Percentiles rank a stretch among this genome's conserved stretches.
phyloP scores from a whole-genome alignment of 495 filamentous ascomycete genomes.

The Podospora comata region DNA sequence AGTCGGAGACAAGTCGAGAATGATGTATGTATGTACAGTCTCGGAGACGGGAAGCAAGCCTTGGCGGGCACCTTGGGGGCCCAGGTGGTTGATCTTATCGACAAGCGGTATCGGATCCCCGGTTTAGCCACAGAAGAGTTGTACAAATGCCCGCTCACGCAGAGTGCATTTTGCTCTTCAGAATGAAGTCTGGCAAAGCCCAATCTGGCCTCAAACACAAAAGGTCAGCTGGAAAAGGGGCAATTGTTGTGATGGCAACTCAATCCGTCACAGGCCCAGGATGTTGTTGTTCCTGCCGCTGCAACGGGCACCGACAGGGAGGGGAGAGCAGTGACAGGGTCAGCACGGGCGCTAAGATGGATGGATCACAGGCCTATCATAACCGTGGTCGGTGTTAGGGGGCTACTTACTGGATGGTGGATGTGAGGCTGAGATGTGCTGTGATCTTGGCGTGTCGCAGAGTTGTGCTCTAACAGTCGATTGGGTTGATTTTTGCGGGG shows the following conservation, averaged over 20 bases:
- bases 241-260: slow-evolving; percentile 19
- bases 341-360: slow-evolving; percentile 22
- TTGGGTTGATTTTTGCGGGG: neutral
- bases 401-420: neutral
- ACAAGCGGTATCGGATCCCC: neutral
- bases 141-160: neutral
- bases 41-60: neutral
- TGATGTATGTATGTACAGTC: neutral
- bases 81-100: neutral
- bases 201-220: neutral
- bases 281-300: slow-evolving; percentile 18
- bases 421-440: neutral
- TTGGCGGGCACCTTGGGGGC: neutral
- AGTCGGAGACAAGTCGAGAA: slow-evolving; percentile 1
- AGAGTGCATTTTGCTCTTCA: neutral
- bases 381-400: neutral
- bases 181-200: neutral
- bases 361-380: neutral
- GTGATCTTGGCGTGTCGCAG: neutral
- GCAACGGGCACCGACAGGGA: slow-evolving; percentile 19
- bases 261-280: slow-evolving; percentile 11
- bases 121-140: neutral
- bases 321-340: slow-evolving; percentile 13
- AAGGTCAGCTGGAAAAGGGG: slow-evolving; percentile 3
- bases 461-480: slow-evolving; percentile 1